Conservation (phyloP, 2,329 filamentous ascomycete genomes). For the Pleoardoris graminearum region DNA sequence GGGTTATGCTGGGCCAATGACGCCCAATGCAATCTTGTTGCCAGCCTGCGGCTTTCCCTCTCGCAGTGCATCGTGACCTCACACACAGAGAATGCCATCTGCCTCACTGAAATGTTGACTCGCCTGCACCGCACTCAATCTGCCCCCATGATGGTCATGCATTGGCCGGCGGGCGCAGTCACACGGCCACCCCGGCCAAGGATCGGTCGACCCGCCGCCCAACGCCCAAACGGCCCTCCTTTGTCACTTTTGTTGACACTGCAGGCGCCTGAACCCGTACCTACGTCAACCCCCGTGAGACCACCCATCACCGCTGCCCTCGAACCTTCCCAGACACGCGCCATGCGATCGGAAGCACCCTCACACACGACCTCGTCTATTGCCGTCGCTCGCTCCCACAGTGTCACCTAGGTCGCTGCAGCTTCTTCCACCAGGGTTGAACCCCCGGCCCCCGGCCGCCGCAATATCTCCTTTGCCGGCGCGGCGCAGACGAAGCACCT, state of each 20-base stretch:
- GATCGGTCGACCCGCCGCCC: slow-evolving; percentile 25
- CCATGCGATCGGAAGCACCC: slow-evolving; percentile 39
- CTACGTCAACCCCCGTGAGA: slow-evolving; percentile 20
- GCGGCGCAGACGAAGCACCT: too few species aligned
- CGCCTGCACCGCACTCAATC: not conserved
- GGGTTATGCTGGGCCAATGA: slow-evolving; percentile 7
- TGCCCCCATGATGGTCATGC: not conserved
- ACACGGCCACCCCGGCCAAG: slow-evolving; percentile 37
- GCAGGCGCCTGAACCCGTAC: slow-evolving; percentile 13
- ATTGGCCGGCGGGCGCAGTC: slow-evolving; percentile 15
- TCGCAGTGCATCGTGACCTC: not conserved
- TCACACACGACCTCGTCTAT: slow-evolving; percentile 24
- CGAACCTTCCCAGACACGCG: slow-evolving; percentile 22
- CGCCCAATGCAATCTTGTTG: not conserved
- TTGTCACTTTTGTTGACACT: slow-evolving; percentile 29
- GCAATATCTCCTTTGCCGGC: not conserved
- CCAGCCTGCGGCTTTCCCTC: not conserved
- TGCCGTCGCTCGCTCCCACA: slow-evolving; percentile 16
- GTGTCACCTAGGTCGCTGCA: slow-evolving; percentile 11
- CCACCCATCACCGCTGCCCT: slow-evolving; percentile 12
- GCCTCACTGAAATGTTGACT: not conserved
- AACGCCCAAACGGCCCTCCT: slow-evolving; percentile 36
- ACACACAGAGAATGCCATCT: not conserved
- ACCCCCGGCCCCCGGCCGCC: not conserved
- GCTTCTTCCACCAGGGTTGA: slow-evolving; percentile 1